Percentiles rank a stretch among this genome's conserved stretches.
Evolutionary conservation across 164 flowering plant species (phyloP).

Genomic region (Magnolia officinalis): DNA sequence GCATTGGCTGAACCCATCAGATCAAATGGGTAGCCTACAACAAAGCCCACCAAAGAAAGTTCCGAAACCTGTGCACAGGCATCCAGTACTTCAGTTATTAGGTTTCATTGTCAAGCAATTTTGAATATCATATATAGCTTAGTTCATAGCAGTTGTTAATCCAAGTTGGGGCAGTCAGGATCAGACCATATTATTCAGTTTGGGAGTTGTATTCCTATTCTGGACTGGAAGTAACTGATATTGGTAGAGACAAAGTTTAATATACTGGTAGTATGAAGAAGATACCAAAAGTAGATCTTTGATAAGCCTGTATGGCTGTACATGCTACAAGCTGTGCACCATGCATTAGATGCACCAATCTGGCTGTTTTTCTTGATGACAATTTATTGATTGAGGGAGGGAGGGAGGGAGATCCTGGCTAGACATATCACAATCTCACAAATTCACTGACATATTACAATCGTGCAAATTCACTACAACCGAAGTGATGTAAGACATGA

Average conservation of each 20-base stretch:
- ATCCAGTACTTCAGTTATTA: neutral
- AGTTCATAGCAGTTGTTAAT: neutral
- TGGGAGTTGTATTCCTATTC: neutral
- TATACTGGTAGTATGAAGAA: neutral
- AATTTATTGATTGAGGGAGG: too few species aligned
- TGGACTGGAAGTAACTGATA: neutral
- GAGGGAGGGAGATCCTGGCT: too few species aligned
- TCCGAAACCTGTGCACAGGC: slow-evolving; percentile 57
- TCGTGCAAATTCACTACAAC: too few species aligned
- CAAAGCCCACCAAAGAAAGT: slow-evolving; percentile 55
- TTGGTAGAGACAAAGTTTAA: neutral
- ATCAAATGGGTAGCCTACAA: slow-evolving; percentile 69
- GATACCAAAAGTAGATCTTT: neutral
- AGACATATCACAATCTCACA: too few species aligned
- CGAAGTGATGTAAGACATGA: too few species aligned
- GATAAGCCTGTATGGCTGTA: neutral
- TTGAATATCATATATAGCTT: neutral
- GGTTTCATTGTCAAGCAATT: neutral
- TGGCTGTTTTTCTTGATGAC: too few species aligned
- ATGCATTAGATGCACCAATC: too few species aligned
- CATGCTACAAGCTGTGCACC: too few species aligned
- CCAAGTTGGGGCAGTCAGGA: neutral
- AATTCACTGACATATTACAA: too few species aligned
- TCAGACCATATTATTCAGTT: neutral
- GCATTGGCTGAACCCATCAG: slow-evolving; percentile 16